phyloP scores from a whole-genome alignment of 2,329 filamentous ascomycete species.

The Apiospora kogelbergensis region DNA sequence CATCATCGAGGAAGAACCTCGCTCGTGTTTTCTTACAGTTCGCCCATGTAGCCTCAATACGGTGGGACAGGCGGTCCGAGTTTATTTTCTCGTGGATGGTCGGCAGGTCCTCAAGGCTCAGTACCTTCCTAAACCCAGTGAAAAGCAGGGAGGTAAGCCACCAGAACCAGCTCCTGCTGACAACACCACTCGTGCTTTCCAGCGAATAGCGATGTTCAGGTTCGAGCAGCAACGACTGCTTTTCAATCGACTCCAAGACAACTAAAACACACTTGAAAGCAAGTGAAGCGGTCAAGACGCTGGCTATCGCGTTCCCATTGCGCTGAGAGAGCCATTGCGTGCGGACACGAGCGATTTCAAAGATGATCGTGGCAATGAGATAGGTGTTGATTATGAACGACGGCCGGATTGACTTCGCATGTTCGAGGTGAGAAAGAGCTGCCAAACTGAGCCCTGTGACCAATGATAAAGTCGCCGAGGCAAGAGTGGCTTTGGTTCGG shows the following conservation, averaged over 20 bases:
- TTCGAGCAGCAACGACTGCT: conserved; percentile 24
- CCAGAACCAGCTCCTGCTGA: conserved; percentile 28
- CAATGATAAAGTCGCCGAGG: conserved; percentile 11
- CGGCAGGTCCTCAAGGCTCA: conserved; percentile 23
- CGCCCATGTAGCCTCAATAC: conserved; percentile 5
- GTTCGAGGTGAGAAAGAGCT: conserved; percentile 15
- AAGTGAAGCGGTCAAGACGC: conserved; percentile 23
- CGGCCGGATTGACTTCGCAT: conserved; percentile 14
- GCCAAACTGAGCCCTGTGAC: conserved; percentile 11
- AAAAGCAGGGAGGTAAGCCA: conserved; percentile 28
- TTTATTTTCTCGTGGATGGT: conserved; percentile 14
- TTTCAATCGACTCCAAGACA: conserved; percentile 26
- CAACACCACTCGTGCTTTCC: conserved; percentile 23
- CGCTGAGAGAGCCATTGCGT: conserved; percentile 16
- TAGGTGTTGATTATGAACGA: conserved; percentile 18
- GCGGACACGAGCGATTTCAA: conserved; percentile 14
- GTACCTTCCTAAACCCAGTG: conserved; percentile 24
- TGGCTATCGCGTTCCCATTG: conserved; percentile 17
- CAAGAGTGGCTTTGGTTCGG: conserved; percentile 13
- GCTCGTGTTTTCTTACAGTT: background rate
- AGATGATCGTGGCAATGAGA: conserved; percentile 17
- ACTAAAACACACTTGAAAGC: conserved; percentile 22
- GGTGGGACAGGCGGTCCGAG: conserved; percentile 5
- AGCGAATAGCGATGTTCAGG: conserved; percentile 21
- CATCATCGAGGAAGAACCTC: background rate